Base-by-base conservation (phyloP, 2,329 filamentous ascomycete species). In the Aspergillus hiratsukae region DNA sequence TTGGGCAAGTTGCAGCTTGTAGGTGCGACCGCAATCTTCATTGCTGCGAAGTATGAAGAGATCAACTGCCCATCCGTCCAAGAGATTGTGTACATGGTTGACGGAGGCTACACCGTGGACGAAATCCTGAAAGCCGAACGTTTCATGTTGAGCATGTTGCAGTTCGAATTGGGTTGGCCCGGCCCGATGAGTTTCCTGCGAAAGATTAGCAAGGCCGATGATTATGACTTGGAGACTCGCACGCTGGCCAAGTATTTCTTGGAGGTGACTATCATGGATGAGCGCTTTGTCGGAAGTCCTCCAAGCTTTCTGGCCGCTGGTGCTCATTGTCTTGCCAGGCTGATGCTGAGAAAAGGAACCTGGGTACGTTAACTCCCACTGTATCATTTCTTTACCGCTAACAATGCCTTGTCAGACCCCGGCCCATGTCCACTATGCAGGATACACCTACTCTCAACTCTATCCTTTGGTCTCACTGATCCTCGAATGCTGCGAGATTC, bases 51-150 rank as follows among this genome's bases (percentile, higher is more conserved):
- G 77, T 99, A 97, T 71, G 94, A 99, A 75, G 94, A 99, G 78
- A 97, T 99, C 79, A 96, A 96, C 75, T 96, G 92, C 74, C 94
- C 92, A 25, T 96, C 93, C 0, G 86, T 99, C 23, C 84, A 89
- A 59, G 94, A 99, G 79, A 96, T 99, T 68, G 89, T 96, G 58
- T 97, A 93, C 80, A 97, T 99, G 93, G 94, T 99, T 43, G 94
- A 99, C 71, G 84, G 87, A 46, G 91, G 91, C 54, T 99, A 97
- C 76, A 89, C 83, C 3, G 82, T 84, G 17, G 92, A 97, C 56
- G 94, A 97, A 77, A 93, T 99, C 56, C 83, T 97, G 63, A 97
- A 97, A 78, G 94, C 94, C 0, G 94, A 99, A 76, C 87, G 92
- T 11, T 97, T 96, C 79, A 99, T 99, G 92, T 84, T 99, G 52